Base-by-base conservation (phyloP, 257 asterid genomes). In the Eustoma russellianum region DNA sequence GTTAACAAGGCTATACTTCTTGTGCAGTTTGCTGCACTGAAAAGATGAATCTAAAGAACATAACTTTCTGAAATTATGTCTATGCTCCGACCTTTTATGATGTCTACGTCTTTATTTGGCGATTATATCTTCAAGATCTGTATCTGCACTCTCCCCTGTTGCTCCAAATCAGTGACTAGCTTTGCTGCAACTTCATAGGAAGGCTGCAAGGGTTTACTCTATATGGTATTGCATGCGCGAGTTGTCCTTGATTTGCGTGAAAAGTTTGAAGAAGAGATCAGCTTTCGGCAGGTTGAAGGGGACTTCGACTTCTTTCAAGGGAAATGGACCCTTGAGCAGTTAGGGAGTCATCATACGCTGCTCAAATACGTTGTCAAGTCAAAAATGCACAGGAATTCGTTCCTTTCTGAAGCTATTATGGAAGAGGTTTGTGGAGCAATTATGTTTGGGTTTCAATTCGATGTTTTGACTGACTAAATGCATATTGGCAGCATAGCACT, bases 211-310 rank as follows among this genome's bases (percentile, higher is more conserved):
- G 98, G 94, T 43, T 79, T 86, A 44, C 70, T 86, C 45, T 90
- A 90, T 59, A 90, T 90, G 98, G 96, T 86, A 57, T 95, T 90
- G 58, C 98, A 90, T 70, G 98, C 98, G 11, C 95, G 87, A 43
- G 98, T 86, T 49, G 71, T 86, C 60, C 96, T 90, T 48, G 98
- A 90, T 57, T 67, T 90, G 65, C 72, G 79, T 43, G 98, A 90
- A 81, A 63, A 68, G 38, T 82, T 77, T 48, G 96, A 78, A 56
- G 88, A 80, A 73, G 98, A 90, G 73, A 82, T 90, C 63, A 70
- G 82, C 60, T 90, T 86, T 59, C 92, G 84, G 81, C 95, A 86
- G 75, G 94, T 86, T 33, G 98, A 90, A 64, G 98, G 98, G 5
- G 98, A 86, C 69, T 90, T 90, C 34, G 82, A 86, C 67, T 72